phyloP scores from a whole-genome alignment of 768 basidiomycete genomes.

The Botryobasidium botryosum region DNA sequence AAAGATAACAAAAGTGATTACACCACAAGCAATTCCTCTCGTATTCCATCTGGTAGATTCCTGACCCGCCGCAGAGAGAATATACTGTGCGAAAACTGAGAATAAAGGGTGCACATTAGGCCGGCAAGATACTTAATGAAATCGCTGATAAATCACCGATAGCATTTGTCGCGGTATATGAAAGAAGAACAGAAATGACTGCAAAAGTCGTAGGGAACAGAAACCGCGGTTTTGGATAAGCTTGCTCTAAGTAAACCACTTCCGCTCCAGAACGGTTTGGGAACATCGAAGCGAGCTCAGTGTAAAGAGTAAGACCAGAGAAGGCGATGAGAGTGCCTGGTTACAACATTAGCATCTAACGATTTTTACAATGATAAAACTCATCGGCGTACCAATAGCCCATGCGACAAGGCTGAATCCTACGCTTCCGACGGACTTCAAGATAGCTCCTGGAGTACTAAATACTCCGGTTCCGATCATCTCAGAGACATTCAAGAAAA shows the following conservation, averaged over 20 bases:
- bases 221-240: constrained; percentile 11
- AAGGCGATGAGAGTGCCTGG: constrained; percentile 10
- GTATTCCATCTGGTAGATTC: neutral
- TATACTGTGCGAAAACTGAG: constrained; percentile 1
- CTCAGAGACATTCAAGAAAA: constrained; percentile 14
- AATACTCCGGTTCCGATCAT: constrained; percentile 16
- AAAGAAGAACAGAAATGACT: constrained; percentile 12
- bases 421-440: constrained; percentile 9
- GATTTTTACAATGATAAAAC: neutral
- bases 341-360: neutral
- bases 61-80: neutral
- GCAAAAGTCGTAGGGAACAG: constrained; percentile 15
- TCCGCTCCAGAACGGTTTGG: constrained; percentile 14
- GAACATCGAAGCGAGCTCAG: constrained; percentile 14
- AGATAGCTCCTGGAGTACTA: constrained; percentile 10
- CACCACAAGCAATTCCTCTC: neutral
- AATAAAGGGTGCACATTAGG: neutral
- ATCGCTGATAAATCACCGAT: constrained; percentile 9
- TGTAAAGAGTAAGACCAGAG: constrained; percentile 12
- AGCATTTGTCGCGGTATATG: constrained; percentile 12
- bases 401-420: constrained; percentile 14
- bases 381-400: constrained; percentile 8
- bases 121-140: neutral
- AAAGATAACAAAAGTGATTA: neutral
- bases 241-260: constrained; percentile 15